These are phyloP conservation scores for Cystobasidium ongulense DNA, from an alignment of 768 basidiomycete genomes.

Conservation along the genomic window DNA sequence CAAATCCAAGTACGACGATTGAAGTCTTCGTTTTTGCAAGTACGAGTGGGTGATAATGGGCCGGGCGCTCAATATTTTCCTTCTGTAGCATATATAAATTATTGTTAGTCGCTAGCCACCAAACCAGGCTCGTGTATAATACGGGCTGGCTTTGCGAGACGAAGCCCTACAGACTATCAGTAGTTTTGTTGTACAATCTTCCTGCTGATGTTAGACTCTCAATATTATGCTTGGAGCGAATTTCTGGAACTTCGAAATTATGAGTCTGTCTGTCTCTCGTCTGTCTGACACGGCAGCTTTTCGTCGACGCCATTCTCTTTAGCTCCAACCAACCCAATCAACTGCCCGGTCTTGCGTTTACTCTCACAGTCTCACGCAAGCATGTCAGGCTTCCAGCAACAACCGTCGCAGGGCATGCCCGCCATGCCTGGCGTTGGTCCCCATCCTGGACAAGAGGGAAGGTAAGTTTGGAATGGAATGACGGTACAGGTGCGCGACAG, in stretches of 20 bases:
- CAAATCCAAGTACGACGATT: conserved; percentile 28
- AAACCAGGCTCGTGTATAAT: too few species aligned
- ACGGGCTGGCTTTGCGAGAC: too few species aligned
- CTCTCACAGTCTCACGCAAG: not conserved
- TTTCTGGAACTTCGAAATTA: not conserved
- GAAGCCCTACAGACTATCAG: too few species aligned
- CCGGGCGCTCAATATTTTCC: too few species aligned
- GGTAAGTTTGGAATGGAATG: not conserved
- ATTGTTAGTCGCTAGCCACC: too few species aligned
- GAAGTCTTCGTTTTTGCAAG: too few species aligned
- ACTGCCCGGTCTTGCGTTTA: not conserved
- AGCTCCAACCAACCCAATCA: not conserved
- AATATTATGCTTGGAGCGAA: not conserved
- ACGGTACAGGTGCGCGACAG: too few species aligned
- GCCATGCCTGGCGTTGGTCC: conserved; percentile 4
- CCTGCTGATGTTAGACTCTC: too few species aligned
- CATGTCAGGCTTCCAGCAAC: not conserved
- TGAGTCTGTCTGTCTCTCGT: not conserved
- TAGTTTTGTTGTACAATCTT: too few species aligned
- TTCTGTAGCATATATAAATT: too few species aligned
- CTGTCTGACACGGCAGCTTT: not conserved
- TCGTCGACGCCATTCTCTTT: not conserved
- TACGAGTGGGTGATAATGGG: too few species aligned
- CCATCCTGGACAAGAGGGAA: not conserved
- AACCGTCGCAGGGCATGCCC: conserved; percentile 11